phyloP scores from a whole-genome alignment of 2,329 filamentous ascomycete species.

The Pseudogymnoascus verrucosus region DNA sequence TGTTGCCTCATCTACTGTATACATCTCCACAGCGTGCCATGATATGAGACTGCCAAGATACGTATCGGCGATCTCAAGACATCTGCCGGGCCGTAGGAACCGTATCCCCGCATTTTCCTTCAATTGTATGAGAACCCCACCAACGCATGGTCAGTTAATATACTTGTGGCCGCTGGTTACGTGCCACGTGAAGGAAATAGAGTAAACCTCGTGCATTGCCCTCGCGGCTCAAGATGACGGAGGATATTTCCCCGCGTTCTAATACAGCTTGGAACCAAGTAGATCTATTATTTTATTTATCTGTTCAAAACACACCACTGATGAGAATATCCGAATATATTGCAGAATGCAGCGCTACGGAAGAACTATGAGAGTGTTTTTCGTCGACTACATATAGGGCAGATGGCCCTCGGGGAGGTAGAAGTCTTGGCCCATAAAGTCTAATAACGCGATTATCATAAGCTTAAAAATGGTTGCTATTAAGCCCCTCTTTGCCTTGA shows the following conservation, averaged over 20 bases:
- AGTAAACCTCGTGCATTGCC: neutral
- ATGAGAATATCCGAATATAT: constrained; percentile 5
- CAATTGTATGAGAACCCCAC: neutral
- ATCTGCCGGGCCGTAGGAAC: neutral
- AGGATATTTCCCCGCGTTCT: neutral
- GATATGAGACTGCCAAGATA: neutral
- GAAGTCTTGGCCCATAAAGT: neutral
- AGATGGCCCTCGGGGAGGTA: neutral
- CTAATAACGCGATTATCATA: neutral
- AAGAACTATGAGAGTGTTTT: neutral
- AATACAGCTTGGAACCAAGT: neutral
- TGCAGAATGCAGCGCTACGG: neutral
- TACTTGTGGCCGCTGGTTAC: neutral
- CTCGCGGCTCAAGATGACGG: neutral
- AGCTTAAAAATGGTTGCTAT: neutral
- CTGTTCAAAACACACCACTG: neutral
- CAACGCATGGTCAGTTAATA: constrained; percentile 1
- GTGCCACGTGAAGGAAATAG: constrained; percentile 5
- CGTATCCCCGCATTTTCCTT: neutral
- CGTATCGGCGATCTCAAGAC: neutral
- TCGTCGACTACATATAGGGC: neutral
- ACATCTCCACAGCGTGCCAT: neutral
- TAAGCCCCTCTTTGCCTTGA: neutral
- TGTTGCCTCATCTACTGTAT: neutral
- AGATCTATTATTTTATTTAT: neutral